Base-by-base conservation (phyloP, 1,284 basidiomycete genomes). In the Boletus semigastroideus region DNA sequence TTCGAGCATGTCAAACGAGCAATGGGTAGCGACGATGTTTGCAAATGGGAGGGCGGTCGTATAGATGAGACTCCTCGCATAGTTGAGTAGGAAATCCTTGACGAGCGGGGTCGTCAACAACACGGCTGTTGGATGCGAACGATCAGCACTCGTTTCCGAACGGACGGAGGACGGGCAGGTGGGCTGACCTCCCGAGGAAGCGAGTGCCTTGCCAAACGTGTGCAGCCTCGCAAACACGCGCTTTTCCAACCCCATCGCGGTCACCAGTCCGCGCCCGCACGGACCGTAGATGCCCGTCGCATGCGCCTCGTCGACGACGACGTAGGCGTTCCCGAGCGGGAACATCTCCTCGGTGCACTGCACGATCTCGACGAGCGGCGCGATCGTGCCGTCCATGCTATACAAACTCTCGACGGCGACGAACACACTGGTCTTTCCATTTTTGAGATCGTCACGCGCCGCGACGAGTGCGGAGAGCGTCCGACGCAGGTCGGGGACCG, bases 351-450 rank as follows among this genome's bases (percentile, higher is more conserved):
- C 84, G 37, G 90, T 63, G 4, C 78, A 61, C 14, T 79, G 75
- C 14, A 85, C 78, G 49, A 97, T 85, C 33, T 82, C 78, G 7
- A 57, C 55, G 14, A 98, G 74, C 1, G 93, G 92, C 1, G 90
- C 82, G 53, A 95, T 78, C 43, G 94, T 95, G 16, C 95, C 95
- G 62, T 98, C 95, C 95, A 98, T 98, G 55, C 89, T 92, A 66
- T 98, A 98, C 50, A 98, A 71, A 40, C 84, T 86, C 74, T 98
- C 95, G 16, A 97, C 83, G 0, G 91, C 86, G n/a, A 98, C 66
- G 58, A 93, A 90, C 9, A 88, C 74, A 55, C 77, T 88, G 52
- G 49, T 58, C 14, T 64, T 55, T 0, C 65, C 68, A 2, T 28
- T 46, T 64, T 73, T 59, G n/a, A 85, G 49, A 11, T 65, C 71